Evolutionary conservation across 768 basidiomycete species (phyloP).

Genomic region (Daedaleopsis sinensis): DNA sequence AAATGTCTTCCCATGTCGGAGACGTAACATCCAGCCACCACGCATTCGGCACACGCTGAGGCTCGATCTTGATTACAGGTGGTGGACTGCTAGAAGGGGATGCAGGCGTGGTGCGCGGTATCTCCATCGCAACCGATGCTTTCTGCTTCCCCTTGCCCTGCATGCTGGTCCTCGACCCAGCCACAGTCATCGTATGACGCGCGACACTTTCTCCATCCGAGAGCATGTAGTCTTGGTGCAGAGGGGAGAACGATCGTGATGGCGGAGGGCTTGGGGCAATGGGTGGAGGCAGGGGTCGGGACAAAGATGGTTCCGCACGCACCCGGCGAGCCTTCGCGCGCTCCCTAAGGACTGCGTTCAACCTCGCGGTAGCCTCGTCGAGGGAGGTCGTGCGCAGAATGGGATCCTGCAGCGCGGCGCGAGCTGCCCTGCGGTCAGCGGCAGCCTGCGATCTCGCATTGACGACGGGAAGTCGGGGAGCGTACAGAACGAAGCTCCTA

Average conservation of each 20-base stretch:
- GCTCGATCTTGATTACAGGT: neutral
- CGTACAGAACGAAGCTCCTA: conserved; percentile 67
- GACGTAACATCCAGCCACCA: conserved; percentile 94
- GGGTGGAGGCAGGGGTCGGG: neutral
- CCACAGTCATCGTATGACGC: neutral
- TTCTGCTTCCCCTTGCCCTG: conserved; percentile 53
- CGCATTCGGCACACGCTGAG: conserved; percentile 45
- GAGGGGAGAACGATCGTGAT: conserved; percentile 13
- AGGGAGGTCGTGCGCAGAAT: conserved; percentile 23
- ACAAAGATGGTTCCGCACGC: conserved; percentile 7
- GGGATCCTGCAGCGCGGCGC: conserved; percentile 3
- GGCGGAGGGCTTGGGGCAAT: neutral
- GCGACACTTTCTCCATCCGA: conserved; percentile 25
- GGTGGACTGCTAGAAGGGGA: conserved; percentile 3
- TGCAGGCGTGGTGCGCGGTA: conserved; percentile 2
- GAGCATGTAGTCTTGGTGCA: conserved; percentile 40
- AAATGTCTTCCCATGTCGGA: conserved; percentile 87
- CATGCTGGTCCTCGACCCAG: neutral
- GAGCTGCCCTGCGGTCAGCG: neutral
- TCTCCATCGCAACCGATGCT: conserved; percentile 17
- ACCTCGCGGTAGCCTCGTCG: conserved; percentile 16
- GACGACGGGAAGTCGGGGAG: conserved; percentile 43
- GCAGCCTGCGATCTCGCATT: conserved; percentile 6
- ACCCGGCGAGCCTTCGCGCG: conserved; percentile 19
- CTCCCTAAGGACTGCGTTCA: conserved; percentile 21